A percentile compares a stretch with the other conserved stretches of the same genome.
These are phyloP conservation scores for Paxillus rubicundulus DNA, from an alignment of 768 basidiomycete species.

Conservation along the genomic window DNA sequence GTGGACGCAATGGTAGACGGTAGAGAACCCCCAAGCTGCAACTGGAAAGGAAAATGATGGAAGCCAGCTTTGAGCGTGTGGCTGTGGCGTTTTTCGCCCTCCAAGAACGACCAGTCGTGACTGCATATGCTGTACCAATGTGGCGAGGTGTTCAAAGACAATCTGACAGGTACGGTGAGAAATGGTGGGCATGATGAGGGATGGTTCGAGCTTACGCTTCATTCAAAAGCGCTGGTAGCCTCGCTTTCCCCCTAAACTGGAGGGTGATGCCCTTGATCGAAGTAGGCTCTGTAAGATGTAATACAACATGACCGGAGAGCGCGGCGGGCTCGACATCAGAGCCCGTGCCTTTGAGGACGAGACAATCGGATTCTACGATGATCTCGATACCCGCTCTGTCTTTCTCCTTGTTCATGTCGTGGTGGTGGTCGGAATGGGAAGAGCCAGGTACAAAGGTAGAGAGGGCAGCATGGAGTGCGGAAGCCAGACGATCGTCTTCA, in stretches of 20 bases:
- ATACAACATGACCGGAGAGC: slow-evolving; percentile 77
- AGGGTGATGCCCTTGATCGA: slow-evolving; percentile 83
- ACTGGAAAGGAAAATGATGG: slow-evolving; percentile 89
- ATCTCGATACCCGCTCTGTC: slow-evolving; percentile 66
- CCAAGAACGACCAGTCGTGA: slow-evolving; percentile 92
- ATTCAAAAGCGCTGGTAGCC: slow-evolving; percentile 53
- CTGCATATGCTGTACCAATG: slow-evolving; percentile 63
- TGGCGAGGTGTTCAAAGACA: slow-evolving; percentile 33
- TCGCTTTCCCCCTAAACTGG: slow-evolving; percentile 80
- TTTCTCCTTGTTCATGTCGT: slow-evolving; percentile 46
- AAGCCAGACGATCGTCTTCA: slow-evolving; percentile 36
- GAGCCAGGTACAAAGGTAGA: slow-evolving; percentile 26
- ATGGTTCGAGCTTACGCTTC: slow-evolving; percentile 55
- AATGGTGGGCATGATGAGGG: not conserved
- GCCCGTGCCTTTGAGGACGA: slow-evolving; percentile 77
- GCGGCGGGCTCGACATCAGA: slow-evolving; percentile 79
- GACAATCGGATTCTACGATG: slow-evolving; percentile 62
- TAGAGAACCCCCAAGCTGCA: slow-evolving; percentile 80
- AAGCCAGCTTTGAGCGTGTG: slow-evolving; percentile 94
- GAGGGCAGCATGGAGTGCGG: slow-evolving; percentile 40
- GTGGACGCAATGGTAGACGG: slow-evolving; percentile 71
- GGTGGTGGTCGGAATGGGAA: slow-evolving; percentile 20
- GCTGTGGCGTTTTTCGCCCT: slow-evolving; percentile 70
- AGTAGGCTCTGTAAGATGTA: slow-evolving; percentile 79
- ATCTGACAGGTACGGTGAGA: slow-evolving; percentile 11